Percentiles rank a stretch among this genome's conserved stretches.
phyloP scores from a whole-genome alignment of 257 asterid species.

The Euphrasia confusa region DNA sequence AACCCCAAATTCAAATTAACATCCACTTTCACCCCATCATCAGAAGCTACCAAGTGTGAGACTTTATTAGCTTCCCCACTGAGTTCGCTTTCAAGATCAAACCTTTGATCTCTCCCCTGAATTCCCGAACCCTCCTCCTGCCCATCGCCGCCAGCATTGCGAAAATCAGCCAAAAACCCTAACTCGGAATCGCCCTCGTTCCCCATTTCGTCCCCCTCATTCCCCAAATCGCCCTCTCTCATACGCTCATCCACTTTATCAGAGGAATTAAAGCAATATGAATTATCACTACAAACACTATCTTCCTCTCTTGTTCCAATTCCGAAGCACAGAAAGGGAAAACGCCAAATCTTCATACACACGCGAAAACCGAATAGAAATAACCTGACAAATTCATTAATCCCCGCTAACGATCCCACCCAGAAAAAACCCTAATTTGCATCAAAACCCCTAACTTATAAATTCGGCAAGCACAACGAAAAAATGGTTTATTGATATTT shows the following conservation, averaged over 20 bases:
- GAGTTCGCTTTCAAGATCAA: conserved; percentile 20
- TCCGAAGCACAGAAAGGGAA: conserved; percentile 63
- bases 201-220: conserved; percentile 45
- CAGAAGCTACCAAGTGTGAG: conserved; percentile 27
- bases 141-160: conserved; percentile 16
- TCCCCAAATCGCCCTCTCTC: conserved; percentile 44
- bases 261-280: conserved; percentile 3
- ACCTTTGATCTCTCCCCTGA: conserved; percentile 19
- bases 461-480: neutral
- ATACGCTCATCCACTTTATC: conserved; percentile 19
- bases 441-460: conserved; percentile 28
- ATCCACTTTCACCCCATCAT: conserved; percentile 33
- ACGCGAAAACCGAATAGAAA: conserved; percentile 1
- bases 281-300: conserved; percentile 6
- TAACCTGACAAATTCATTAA: conserved; percentile 32
- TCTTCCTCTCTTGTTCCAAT: conserved; percentile 55
- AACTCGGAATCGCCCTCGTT: conserved; percentile 46
- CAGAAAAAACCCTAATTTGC: conserved; percentile 30
- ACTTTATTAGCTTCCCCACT: conserved; percentile 30
- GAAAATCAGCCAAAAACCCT: conserved; percentile 33
- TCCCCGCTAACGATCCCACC: conserved; percentile 48
- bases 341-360: conserved; percentile 90
- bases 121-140: conserved; percentile 23
- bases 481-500: neutral
- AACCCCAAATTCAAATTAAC: conserved; percentile 67